A percentile compares a stretch with the other conserved stretches of the same genome.
Evolutionary conservation across 1,284 basidiomycete species (phyloP).

Genomic region (Peniophora sp.): DNA sequence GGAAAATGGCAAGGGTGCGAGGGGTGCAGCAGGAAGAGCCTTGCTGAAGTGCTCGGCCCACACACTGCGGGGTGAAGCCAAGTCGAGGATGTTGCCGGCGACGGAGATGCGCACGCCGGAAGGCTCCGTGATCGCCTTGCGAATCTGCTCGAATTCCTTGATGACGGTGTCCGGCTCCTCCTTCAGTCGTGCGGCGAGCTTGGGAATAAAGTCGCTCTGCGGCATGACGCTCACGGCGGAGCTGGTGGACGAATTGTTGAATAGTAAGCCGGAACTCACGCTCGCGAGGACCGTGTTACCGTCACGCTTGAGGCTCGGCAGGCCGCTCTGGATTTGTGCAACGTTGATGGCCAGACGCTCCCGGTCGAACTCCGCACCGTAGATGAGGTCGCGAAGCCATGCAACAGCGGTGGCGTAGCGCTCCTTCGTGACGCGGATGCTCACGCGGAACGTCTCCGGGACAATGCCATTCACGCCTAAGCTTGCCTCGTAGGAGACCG

Average conservation of each 20-base stretch:
- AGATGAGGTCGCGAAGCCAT: constrained; percentile 90
- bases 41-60: constrained; percentile 68
- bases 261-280: constrained; percentile 64
- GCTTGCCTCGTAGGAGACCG: constrained; percentile 78
- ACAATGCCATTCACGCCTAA: constrained; percentile 70
- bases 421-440: constrained; percentile 77
- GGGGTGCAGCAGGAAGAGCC: constrained; percentile 48
- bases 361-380: constrained; percentile 73
- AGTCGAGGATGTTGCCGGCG: constrained; percentile 72
- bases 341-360: constrained; percentile 82
- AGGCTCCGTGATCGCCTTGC: constrained; percentile 71
- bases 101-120: constrained; percentile 83
- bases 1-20: constrained; percentile 65
- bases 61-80: constrained; percentile 66
- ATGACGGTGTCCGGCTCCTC: constrained; percentile 70
- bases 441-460: constrained; percentile 70
- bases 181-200: constrained; percentile 67
- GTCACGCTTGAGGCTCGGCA: constrained; percentile 93
- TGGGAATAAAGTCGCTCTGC: constrained; percentile 77
- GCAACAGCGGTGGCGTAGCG: constrained; percentile 79
- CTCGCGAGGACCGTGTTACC: constrained; percentile 78
- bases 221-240: constrained; percentile 67
- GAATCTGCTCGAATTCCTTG: constrained; percentile 66
- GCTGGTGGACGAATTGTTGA: constrained; percentile 67
- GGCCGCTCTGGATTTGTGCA: constrained; percentile 84